These are phyloP conservation scores for Boeremia lycopersici DNA, from an alignment of 2,329 filamentous ascomycete genomes.

Conservation along the genomic window DNA sequence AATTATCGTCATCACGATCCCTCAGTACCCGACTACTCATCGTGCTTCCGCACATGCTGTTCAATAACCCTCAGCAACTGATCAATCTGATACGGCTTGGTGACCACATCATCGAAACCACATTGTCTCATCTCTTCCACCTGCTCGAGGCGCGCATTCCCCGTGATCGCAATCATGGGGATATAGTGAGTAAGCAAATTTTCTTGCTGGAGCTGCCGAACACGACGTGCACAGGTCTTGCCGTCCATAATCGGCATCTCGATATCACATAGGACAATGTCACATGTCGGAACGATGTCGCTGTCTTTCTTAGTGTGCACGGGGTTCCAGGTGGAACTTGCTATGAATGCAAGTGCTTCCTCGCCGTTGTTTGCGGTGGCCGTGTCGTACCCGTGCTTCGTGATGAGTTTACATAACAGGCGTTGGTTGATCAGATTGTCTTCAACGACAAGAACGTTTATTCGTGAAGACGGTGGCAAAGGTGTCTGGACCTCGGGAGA, in stretches of 20 bases:
- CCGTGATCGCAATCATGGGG: constrained; percentile 36
- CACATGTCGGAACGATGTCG: background rate
- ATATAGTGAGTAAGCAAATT: constrained; percentile 12
- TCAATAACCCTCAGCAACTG: constrained; percentile 37
- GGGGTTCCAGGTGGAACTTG: constrained; percentile 10
- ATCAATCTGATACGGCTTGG: constrained; percentile 55
- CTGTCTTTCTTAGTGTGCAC: background rate
- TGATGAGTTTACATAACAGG: constrained; percentile 33
- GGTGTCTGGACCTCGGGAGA: background rate
- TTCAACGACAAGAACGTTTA: constrained; percentile 37
- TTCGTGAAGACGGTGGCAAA: background rate
- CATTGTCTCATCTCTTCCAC: constrained; percentile 35
- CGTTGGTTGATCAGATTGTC: constrained; percentile 44
- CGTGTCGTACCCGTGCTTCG: constrained; percentile 29
- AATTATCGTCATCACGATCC: background rate
- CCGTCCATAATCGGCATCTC: constrained; percentile 44
- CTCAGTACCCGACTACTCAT: background rate
- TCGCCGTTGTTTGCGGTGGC: constrained; percentile 36
- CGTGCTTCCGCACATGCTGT: background rate
- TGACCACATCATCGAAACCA: constrained; percentile 52
- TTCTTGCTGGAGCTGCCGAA: constrained; percentile 28
- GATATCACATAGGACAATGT: constrained; percentile 30
- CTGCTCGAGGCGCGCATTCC: constrained; percentile 40
- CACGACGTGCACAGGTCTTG: constrained; percentile 22
- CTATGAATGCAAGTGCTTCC: constrained; percentile 31